Evolutionary conservation across 208 protist genomes (phyloP).

Genomic region (Trypanosoma lewisi): DNA sequence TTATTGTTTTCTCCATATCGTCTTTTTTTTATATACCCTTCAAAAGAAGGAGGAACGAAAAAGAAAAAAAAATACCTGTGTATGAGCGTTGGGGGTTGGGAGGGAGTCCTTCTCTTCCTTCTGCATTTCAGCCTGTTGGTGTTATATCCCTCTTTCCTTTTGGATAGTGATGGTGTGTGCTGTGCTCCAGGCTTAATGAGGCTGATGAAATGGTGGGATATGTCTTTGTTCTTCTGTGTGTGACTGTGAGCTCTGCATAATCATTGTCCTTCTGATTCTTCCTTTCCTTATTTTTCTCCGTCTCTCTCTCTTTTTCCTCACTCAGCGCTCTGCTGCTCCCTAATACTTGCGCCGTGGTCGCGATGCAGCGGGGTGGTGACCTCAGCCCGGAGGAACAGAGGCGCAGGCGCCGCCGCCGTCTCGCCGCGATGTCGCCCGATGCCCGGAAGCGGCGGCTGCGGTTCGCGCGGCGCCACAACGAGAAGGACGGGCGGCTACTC

Average conservation of each 20-base stretch:
- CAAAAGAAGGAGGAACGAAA: too few species aligned
- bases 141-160: too few species aligned
- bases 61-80: too few species aligned
- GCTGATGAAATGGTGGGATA: too few species aligned
- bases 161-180: background rate
- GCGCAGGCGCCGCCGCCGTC: constrained; percentile 27
- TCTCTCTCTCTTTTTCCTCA: too few species aligned
- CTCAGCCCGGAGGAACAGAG: constrained; percentile 32
- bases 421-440: constrained; percentile 44
- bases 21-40: too few species aligned
- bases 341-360: background rate
- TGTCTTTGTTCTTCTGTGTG: background rate
- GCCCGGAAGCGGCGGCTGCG: constrained; percentile 56
- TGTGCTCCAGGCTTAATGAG: background rate
- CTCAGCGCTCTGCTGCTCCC: too few species aligned
- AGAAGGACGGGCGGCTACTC: constrained; percentile 65
- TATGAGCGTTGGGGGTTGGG: background rate
- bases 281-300: background rate
- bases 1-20: too few species aligned
- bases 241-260: background rate
- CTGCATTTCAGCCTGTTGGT: too few species aligned
- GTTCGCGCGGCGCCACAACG: constrained; percentile 80
- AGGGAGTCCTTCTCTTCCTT: background rate
- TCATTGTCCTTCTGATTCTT: background rate
- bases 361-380: background rate